These are phyloP conservation scores for Dipsacomyces acuminosporus DNA, from an alignment of 371 early-diverging fungal genomes.

Conservation along the genomic window DNA sequence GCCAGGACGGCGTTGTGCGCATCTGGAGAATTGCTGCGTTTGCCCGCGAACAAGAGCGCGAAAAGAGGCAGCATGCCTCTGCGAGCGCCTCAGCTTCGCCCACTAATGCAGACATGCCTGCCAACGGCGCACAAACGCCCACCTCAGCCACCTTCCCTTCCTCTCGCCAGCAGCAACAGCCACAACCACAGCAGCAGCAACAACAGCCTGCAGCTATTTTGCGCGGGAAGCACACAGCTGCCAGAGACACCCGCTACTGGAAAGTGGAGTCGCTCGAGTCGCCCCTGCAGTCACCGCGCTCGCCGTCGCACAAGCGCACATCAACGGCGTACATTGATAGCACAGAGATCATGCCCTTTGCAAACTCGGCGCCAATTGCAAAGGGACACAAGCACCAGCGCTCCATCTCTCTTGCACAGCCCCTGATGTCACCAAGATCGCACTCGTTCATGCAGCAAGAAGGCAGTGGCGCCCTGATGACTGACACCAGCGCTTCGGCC, in stretches of 20 bases:
- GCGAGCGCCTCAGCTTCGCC: slow-evolving; percentile 2
- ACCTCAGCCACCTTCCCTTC: neutral
- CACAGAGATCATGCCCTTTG: slow-evolving; percentile 13
- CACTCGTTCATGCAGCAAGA: neutral
- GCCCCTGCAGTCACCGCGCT: slow-evolving; percentile 3
- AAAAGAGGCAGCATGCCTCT: slow-evolving; percentile 29
- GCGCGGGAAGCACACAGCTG: no score
- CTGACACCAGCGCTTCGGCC: no score
- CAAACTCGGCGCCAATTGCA: slow-evolving; percentile 37
- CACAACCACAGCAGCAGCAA: no score
- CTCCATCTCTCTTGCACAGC: slow-evolving; percentile 23
- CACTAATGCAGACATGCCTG: neutral
- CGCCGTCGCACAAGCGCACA: slow-evolving; percentile 6
- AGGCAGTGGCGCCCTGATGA: no score
- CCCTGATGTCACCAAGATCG: slow-evolving; percentile 1
- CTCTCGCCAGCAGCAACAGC: neutral
- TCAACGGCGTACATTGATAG: slow-evolving; percentile 1
- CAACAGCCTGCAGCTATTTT: no score
- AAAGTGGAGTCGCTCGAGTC: no score
- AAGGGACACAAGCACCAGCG: slow-evolving; percentile 21
- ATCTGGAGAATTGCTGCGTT: slow-evolving; percentile 62
- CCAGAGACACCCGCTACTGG: no score
- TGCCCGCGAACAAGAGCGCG: slow-evolving; percentile 37
- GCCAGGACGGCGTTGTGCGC: slow-evolving; percentile 66
- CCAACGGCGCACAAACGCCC: neutral